phyloP scores from a whole-genome alignment of 306 rosid species.

The Prosopis cineraria region DNA sequence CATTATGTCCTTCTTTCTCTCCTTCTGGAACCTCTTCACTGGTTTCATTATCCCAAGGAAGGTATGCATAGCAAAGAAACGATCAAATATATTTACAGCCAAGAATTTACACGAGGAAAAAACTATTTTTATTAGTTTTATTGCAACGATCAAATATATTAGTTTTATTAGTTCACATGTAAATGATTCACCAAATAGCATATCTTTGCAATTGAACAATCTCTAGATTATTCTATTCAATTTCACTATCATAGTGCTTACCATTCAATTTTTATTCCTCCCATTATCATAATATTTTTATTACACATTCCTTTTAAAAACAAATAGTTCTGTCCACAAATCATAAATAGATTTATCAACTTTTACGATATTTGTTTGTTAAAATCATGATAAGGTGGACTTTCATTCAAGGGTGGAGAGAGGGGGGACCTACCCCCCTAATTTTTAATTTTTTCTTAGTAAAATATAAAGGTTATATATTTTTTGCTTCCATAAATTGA shows the following conservation, averaged over 20 bases:
- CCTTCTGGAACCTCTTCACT: conserved; percentile 62
- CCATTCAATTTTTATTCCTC: background rate
- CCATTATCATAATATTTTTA: background rate
- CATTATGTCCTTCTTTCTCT: conserved; percentile 56
- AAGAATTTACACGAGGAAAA: background rate
- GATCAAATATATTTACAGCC: conserved; percentile 21
- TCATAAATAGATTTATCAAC: background rate
- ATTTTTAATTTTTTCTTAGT: too few species aligned
- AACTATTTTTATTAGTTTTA: background rate
- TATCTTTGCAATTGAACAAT: background rate
- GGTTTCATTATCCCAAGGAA: conserved; percentile 54
- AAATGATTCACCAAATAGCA: background rate
- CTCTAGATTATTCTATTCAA: background rate
- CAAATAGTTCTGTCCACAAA: background rate
- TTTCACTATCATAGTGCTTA: background rate
- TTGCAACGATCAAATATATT: too few species aligned
- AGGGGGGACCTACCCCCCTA: too few species aligned
- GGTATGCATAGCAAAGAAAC: conserved; percentile 38
- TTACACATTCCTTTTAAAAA: background rate
- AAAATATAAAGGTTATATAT: too few species aligned
- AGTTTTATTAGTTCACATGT: conserved; percentile 16
- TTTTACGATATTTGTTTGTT: background rate
- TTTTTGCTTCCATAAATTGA: too few species aligned
- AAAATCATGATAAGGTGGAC: background rate
- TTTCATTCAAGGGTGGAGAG: too few species aligned